Evolutionary conservation across 2,329 filamentous ascomycete genomes (phyloP).

Genomic region (Aspergillus amoenus): DNA sequence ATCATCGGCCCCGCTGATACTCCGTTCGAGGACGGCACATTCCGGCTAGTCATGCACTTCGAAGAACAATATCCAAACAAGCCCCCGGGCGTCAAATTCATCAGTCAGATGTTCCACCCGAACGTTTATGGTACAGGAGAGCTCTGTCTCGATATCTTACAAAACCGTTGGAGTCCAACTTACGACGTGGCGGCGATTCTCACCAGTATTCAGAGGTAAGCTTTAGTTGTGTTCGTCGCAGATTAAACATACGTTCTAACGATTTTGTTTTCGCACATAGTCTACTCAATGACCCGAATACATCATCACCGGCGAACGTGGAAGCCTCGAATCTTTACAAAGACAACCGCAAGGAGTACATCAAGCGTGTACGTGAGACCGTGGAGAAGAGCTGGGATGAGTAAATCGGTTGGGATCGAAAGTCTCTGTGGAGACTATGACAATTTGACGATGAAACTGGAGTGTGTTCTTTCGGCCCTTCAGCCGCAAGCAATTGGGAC

Average conservation of each 20-base stretch:
- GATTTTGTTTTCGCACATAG: conserved; percentile 47
- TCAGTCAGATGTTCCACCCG: conserved; percentile 98
- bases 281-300: conserved; percentile 96
- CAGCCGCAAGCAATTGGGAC: conserved; percentile 7
- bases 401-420: conserved; percentile 39
- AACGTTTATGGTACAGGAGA: conserved; percentile 98
- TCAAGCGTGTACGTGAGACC: conserved; percentile 90
- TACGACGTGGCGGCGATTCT: conserved; percentile 97
- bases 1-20: conserved; percentile 97
- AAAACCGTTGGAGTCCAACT: conserved; percentile 97
- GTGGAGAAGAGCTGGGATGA: conserved; percentile 99
- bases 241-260: neutral
- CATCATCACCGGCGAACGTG: conserved; percentile 95
- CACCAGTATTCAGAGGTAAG: conserved; percentile 94
- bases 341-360: conserved; percentile 95
- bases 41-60: conserved; percentile 97
- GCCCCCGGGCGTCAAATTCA: conserved; percentile 95
- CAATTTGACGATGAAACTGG: conserved; percentile 10
- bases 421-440: neutral
- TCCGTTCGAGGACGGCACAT: conserved; percentile 97
- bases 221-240: neutral
- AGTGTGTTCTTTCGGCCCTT: conserved; percentile 4
- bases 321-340: conserved; percentile 98
- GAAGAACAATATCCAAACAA: conserved; percentile 99
- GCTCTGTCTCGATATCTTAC: conserved; percentile 91